phyloP scores from a whole-genome alignment of 1,139 yeast species.

The Yamadazyma conglobata region DNA sequence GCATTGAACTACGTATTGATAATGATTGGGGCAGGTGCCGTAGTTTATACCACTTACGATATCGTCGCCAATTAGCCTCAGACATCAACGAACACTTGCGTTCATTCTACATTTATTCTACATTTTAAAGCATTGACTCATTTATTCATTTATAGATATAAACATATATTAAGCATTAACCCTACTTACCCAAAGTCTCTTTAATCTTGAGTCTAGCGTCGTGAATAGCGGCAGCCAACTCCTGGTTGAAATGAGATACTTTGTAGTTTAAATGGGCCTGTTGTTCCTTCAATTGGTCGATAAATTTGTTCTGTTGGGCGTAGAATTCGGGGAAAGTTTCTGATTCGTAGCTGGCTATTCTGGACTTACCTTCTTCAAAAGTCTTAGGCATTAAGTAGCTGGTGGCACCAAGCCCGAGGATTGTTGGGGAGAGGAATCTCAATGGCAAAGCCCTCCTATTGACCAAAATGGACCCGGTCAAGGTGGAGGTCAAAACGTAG shows the following conservation, averaged over 20 bases:
- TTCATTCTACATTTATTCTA: too few species aligned
- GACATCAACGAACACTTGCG: too few species aligned
- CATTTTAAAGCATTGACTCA: too few species aligned
- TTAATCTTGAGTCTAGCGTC: slow-evolving; percentile 24
- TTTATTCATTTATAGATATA: slow-evolving; percentile 1
- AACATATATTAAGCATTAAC: slow-evolving; percentile 3
- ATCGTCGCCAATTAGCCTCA: slow-evolving; percentile 30
- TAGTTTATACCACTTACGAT: slow-evolving; percentile 65
- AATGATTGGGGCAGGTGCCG: slow-evolving; percentile 54
- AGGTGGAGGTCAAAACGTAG: slow-evolving; percentile 51
- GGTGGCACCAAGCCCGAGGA: slow-evolving; percentile 44
- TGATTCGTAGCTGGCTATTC: slow-evolving; percentile 59
- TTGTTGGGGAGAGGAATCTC: slow-evolving; percentile 49
- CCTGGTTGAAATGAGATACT: slow-evolving; percentile 13
- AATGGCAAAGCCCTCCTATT: slow-evolving; percentile 44
- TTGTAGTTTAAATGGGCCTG: slow-evolving; percentile 13
- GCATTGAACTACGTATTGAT: slow-evolving; percentile 47
- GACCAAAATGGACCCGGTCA: slow-evolving; percentile 54
- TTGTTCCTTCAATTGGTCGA: slow-evolving; percentile 12
- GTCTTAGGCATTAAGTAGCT: slow-evolving; percentile 38
- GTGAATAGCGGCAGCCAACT: slow-evolving; percentile 24
- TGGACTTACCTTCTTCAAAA: slow-evolving; percentile 19
- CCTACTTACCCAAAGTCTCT: slow-evolving; percentile 8
- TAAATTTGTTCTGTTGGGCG: slow-evolving; percentile 17
- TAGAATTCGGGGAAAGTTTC: slow-evolving; percentile 41